Percentiles rank a stretch among this genome's conserved stretches.
Conservation (phyloP, 1,139 yeast species). For the Lodderomyces orthopsilosis region DNA sequence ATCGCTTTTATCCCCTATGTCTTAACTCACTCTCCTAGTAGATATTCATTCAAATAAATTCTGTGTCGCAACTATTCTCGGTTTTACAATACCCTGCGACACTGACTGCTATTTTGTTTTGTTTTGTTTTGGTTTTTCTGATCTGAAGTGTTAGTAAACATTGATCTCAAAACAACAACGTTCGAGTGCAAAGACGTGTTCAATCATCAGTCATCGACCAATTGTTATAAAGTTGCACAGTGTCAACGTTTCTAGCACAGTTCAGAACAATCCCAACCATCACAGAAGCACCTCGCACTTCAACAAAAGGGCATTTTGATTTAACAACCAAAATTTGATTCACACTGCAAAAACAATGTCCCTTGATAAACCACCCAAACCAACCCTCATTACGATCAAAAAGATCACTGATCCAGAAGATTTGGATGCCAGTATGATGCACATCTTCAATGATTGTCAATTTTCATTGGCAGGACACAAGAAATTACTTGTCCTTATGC, state of each 20-base stretch:
- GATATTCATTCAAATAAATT: no score
- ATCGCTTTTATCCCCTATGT: no score
- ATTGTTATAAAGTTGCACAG: background rate
- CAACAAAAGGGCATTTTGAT: no score
- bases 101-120: background rate
- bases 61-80: background rate
- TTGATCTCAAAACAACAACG: background rate
- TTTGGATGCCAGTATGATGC: conserved; percentile 49
- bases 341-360: background rate
- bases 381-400: conserved; percentile 21
- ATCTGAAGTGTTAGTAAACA: background rate
- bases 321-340: background rate
- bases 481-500: conserved; percentile 64
- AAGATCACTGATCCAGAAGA: conserved; percentile 25
- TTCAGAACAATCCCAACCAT: no score
- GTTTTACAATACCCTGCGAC: background rate
- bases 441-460: conserved; percentile 82
- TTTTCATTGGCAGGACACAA: conserved; percentile 70
- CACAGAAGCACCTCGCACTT: no score
- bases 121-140: background rate
- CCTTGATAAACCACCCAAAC: conserved; percentile 13
- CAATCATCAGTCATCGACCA: background rate
- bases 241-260: background rate
- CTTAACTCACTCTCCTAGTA: no score
- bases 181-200: background rate